Conservation (phyloP, 139 green algal species). For the Chlamydomonas sp. region DNA sequence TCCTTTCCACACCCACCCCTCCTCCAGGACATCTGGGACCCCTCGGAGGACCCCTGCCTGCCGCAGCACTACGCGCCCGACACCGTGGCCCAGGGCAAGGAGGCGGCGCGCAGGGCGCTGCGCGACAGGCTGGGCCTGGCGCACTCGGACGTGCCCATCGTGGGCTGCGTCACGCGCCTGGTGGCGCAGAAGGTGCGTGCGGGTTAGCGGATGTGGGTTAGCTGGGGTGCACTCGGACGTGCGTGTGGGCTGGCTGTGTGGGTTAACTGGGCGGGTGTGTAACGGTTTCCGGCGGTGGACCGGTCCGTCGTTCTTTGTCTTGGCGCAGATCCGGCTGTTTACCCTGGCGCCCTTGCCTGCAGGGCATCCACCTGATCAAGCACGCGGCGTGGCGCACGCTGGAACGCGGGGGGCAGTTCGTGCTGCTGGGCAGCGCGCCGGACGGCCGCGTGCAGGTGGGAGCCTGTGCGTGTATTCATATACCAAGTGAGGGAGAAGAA, state of each 20-base stretch:
- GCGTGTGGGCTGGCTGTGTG: neutral
- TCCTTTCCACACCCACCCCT: neutral
- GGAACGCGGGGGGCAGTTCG: constrained; percentile 94
- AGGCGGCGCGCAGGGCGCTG: constrained; percentile 71
- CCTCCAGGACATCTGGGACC: constrained; percentile 94
- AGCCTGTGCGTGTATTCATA: neutral
- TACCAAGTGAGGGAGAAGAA: neutral
- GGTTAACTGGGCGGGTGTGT: neutral
- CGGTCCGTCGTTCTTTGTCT: neutral
- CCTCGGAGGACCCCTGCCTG: constrained; percentile 79
- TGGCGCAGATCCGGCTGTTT: neutral
- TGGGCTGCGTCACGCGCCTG: constrained; percentile 83
- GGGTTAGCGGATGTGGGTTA: neutral
- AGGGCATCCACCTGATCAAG: constrained; percentile 98
- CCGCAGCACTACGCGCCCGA: constrained; percentile 64
- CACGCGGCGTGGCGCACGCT: constrained; percentile 89
- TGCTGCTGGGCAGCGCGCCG: constrained; percentile 95
- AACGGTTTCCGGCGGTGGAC: neutral
- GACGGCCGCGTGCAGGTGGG: constrained; percentile 75
- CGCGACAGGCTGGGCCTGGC: constrained; percentile 69
- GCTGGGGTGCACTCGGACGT: neutral
- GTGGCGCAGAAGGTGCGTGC: constrained; percentile 88
- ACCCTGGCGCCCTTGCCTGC: neutral
- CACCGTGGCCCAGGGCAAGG: constrained; percentile 66
- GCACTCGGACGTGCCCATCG: constrained; percentile 76